These are phyloP conservation scores for Colletotrichum sp. DNA, from an alignment of 2,329 filamentous ascomycete genomes.

Conservation along the genomic window DNA sequence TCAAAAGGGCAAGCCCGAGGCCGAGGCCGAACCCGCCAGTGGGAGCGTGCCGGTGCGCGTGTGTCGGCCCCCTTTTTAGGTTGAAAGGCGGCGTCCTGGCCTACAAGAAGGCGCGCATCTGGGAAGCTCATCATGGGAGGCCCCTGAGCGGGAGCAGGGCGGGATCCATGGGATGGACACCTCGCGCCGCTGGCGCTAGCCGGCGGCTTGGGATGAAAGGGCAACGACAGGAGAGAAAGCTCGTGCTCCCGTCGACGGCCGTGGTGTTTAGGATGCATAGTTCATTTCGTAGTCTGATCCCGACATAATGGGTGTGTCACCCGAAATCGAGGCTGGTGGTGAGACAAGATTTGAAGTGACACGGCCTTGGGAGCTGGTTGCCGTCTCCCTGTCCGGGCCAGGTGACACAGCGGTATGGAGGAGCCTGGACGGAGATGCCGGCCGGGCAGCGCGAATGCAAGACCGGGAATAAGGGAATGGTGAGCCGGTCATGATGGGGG, in stretches of 20 bases:
- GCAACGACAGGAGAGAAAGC: not conserved
- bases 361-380: not conserved
- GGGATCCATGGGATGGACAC: conserved; percentile 17
- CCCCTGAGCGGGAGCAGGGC: conserved; percentile 16
- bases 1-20: conserved; percentile 2
- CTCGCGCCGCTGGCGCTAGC: conserved; percentile 13
- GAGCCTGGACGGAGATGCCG: not conserved
- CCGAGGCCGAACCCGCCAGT: conserved; percentile 1
- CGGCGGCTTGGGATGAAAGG: conserved; percentile 5
- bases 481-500: not conserved
- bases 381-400: conserved; percentile 2
- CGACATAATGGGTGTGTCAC: not conserved
- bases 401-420: not conserved
- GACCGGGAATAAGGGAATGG: not conserved
- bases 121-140: conserved; percentile 15
- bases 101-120: not conserved
- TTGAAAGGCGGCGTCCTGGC: not conserved
- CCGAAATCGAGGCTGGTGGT: not conserved
- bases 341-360: conserved; percentile 2
- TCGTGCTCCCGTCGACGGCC: not conserved
- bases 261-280: not conserved
- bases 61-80: conserved; percentile 1
- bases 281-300: not conserved
- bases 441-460: not conserved
- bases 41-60: conserved; percentile 2